Evolutionary conservation across 2,329 filamentous ascomycete genomes (phyloP), one percentile per base, ranked within the genome.

Genomic region (Phyllosticta citribraziliensis): DNA sequence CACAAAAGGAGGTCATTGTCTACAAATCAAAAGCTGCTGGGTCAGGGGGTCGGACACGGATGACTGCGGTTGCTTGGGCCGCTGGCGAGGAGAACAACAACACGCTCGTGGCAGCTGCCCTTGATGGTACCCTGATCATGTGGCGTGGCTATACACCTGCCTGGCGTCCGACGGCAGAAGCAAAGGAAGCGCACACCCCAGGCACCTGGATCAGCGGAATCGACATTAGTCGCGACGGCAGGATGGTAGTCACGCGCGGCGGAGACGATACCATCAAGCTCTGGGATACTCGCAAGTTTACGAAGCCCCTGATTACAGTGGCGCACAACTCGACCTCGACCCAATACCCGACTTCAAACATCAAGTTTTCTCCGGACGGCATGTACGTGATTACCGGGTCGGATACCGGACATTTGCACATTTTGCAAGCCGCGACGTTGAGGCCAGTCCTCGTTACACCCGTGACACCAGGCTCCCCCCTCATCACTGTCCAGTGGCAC

Each of bases 211-310:
- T 93, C 1, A 88, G 91, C 58, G 92, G 93, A 3, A 76, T 99
- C 52, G 92, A 96, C 69, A 88, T 99, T 67, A 97, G 93, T 66
- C 80, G 86, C 0, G 94, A 97, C 72, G 94, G 94, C 10, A 84
- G 93, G 62, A 87, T 97, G 77, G 85, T 97, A 2, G 88, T 97
- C 8, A 96, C 91, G 0, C 82, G 91, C 66, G 94, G 94, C 60
- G 93, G 92, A 57, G 94, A 99, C 74, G 85, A 95, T 70, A 82
- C 88, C 1, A 93, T 99, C 74, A 97, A 97, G 76, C 81, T 97
- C 1, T 99, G 94, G 94, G 94, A 99, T 72, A 95, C 88, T 2
- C 85, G 94, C 62, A 97, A 97, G 70, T 96, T 99, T 80, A 97
- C 94, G 72, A 81, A 88, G 62, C 91, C 94, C 3, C 82, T 99